phyloP scores from a whole-genome alignment of 257 asterid genomes.

The Solanum dulcamara region DNA sequence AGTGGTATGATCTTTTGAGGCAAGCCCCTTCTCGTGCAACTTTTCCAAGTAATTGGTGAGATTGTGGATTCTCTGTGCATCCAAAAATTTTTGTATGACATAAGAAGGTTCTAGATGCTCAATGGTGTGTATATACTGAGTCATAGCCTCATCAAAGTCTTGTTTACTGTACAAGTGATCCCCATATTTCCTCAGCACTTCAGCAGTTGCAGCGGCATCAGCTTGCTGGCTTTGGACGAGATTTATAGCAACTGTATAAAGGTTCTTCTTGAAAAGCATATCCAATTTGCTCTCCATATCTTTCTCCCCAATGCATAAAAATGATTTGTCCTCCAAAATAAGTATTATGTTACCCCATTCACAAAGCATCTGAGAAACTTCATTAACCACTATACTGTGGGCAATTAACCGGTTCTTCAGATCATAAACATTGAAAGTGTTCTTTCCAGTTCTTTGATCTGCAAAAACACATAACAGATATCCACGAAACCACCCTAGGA shows the following conservation, averaged over 20 bases:
- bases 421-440: conserved; percentile 73
- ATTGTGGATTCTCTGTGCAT: conserved; percentile 92
- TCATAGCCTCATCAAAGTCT: conserved; percentile 85
- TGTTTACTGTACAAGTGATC: conserved; percentile 85
- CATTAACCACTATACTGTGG: conserved; percentile 56
- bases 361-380: conserved; percentile 90
- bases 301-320: conserved; percentile 77
- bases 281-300: conserved; percentile 98
- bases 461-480: conserved; percentile 76
- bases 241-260: conserved; percentile 84
- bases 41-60: conserved; percentile 90
- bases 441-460: conserved; percentile 69
- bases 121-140: conserved; percentile 80
- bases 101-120: conserved; percentile 94
- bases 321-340: conserved; percentile 75
- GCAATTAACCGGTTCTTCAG: conserved; percentile 87
- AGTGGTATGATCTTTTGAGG: conserved; percentile 93
- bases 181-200: conserved; percentile 89
- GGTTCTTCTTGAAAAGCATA: conserved; percentile 95
- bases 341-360: conserved; percentile 94
- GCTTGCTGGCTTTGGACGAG: conserved; percentile 95
- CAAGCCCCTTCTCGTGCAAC: conserved; percentile 90
- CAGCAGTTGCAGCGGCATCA: conserved; percentile 93
- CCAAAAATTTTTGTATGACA: conserved; percentile 92
- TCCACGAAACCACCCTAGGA: conserved; percentile 93